These are phyloP conservation scores for Osmanthus fragrans DNA, from an alignment of 257 asterid species.

Conservation along the genomic window DNA sequence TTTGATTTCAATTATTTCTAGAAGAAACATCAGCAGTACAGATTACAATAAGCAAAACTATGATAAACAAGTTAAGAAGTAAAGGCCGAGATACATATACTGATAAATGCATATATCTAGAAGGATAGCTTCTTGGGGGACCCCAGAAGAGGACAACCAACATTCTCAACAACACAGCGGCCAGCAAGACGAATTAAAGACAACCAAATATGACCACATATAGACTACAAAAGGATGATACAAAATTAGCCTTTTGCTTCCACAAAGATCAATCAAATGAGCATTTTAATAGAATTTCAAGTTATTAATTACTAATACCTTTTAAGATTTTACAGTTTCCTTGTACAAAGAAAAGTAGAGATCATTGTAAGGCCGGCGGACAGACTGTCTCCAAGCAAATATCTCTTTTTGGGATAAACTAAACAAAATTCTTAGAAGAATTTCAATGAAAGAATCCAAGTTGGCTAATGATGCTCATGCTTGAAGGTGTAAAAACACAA, in stretches of 20 bases:
- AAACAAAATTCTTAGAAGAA: not conserved
- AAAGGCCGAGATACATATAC: not conserved
- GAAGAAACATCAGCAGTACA: not conserved
- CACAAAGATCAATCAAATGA: not conserved
- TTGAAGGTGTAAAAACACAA: not conserved
- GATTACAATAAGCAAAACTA: not conserved
- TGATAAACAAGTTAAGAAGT: not conserved
- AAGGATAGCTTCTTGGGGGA: not conserved
- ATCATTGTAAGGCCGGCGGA: not conserved
- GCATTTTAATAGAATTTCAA: slow-evolving; percentile 3
- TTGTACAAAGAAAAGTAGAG: not conserved
- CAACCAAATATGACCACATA: slow-evolving; percentile 22
- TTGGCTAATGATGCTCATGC: not conserved
- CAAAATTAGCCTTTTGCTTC: slow-evolving; percentile 16
- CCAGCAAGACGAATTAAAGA: slow-evolving; percentile 15
- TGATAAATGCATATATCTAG: not conserved
- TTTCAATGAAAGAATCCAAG: not conserved
- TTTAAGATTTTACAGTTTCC: not conserved
- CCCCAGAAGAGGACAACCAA: slow-evolving; percentile 23
- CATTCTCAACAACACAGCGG: slow-evolving; percentile 14
- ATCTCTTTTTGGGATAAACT: not conserved
- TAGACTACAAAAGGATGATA: not conserved
- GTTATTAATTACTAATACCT: not conserved
- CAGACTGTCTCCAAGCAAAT: not conserved
- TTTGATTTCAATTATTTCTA: not conserved